Conservation (phyloP, 2,329 filamentous ascomycete genomes). For the Arthrobotrys entomopaga region DNA sequence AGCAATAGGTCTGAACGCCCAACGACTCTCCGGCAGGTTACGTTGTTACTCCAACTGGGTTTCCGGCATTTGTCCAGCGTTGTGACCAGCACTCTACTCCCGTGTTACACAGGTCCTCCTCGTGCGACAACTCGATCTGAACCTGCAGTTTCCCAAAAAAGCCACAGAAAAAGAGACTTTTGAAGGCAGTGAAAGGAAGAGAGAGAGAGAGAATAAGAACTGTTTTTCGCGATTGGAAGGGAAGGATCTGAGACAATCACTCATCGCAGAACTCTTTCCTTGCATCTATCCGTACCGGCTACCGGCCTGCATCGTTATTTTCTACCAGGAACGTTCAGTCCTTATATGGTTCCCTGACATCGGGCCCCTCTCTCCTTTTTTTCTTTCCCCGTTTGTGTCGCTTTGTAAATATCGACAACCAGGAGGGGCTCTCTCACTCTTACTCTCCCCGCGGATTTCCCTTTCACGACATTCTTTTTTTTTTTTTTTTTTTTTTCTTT, state of each 20-base stretch:
- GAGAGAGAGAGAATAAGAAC: conserved; percentile 23
- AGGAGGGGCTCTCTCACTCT: conserved; percentile 25
- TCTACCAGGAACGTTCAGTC: conserved; percentile 9
- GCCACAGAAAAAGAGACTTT: conserved; percentile 11
- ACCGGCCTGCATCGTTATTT: conserved; percentile 3
- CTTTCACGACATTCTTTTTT: conserved; percentile 6
- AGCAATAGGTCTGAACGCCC: conserved; percentile 5
- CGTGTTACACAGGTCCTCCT: conserved; percentile 48
- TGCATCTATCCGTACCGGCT: conserved; percentile 9
- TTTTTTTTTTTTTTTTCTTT: too few species aligned
- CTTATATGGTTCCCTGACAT: conserved; percentile 48
- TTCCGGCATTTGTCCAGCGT: conserved; percentile 18
- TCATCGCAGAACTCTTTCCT: background rate
- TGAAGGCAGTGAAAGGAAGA: conserved; percentile 17
- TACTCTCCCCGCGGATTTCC: background rate
- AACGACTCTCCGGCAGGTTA: conserved; percentile 38
- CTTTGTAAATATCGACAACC: conserved; percentile 48
- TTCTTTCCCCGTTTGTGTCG: conserved; percentile 15
- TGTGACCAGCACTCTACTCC: conserved; percentile 35
- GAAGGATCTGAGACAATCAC: conserved; percentile 51
- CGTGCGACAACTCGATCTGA: conserved; percentile 43
- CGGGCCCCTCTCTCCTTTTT: conserved; percentile 10
- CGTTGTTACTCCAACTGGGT: conserved; percentile 45
- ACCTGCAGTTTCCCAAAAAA: conserved; percentile 20
- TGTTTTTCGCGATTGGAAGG: conserved; percentile 33